Evolutionary conservation across 2,329 filamentous ascomycete genomes (phyloP).

Genomic region (Akanthomyces lecanii): DNA sequence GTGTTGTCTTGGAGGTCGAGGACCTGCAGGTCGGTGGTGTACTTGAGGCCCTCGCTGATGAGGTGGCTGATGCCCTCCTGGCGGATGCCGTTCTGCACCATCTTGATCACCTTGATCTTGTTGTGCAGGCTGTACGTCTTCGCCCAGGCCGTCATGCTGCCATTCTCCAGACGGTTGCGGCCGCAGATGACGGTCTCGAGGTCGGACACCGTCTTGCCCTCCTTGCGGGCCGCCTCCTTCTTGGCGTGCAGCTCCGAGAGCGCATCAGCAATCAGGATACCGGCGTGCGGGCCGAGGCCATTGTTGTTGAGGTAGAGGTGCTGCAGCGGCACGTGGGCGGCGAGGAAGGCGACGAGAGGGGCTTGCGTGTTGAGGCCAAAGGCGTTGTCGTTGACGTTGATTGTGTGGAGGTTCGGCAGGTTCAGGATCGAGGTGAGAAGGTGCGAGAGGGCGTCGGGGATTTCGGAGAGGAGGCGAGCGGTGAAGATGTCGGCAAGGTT

Average conservation of each 20-base stretch:
- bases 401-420: slow-evolving; percentile 78
- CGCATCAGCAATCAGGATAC: slow-evolving; percentile 82
- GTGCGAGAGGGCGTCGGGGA: slow-evolving; percentile 80
- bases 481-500: slow-evolving; percentile 99
- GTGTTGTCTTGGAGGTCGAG: slow-evolving; percentile 97
- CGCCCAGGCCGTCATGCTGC: slow-evolving; percentile 94
- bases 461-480: slow-evolving; percentile 85
- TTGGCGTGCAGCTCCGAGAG: slow-evolving; percentile 76
- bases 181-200: slow-evolving; percentile 97
- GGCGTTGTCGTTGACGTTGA: slow-evolving; percentile 97
- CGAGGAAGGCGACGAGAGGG: slow-evolving; percentile 87
- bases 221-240: slow-evolving; percentile 73
- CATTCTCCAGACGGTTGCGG: slow-evolving; percentile 91
- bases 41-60: slow-evolving; percentile 70
- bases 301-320: slow-evolving; percentile 98
- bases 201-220: slow-evolving; percentile 68
- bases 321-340: slow-evolving; percentile 81
- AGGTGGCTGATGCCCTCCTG: slow-evolving; percentile 86
- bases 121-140: slow-evolving; percentile 78
- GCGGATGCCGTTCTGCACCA: slow-evolving; percentile 97
- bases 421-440: slow-evolving; percentile 84
- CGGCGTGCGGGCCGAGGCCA: slow-evolving; percentile 86
- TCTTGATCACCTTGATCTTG: slow-evolving; percentile 81
- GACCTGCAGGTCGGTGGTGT: slow-evolving; percentile 64
- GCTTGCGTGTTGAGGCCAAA: slow-evolving; percentile 95